These are phyloP conservation scores for Liriodendron chinense DNA, from an alignment of 164 flowering plant genomes.

Conservation along the genomic window DNA sequence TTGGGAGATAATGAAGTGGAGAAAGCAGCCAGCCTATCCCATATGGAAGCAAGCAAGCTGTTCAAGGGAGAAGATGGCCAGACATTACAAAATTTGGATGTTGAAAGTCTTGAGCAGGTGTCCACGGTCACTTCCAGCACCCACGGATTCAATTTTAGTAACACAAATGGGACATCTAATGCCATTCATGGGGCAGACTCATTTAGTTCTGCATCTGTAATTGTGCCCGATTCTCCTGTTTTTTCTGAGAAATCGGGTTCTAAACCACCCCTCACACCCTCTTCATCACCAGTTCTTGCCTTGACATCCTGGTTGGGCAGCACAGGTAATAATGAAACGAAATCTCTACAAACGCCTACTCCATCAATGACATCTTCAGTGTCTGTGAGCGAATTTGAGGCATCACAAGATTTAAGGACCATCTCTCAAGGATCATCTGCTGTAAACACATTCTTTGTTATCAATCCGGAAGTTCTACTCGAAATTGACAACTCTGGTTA, in stretches of 20 bases:
- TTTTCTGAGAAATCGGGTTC: constrained; percentile 70
- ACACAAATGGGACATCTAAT: constrained; percentile 28
- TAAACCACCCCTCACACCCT: constrained; percentile 39
- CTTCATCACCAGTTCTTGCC: constrained; percentile 65
- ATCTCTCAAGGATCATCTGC: constrained; percentile 46
- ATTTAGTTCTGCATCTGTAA: constrained; percentile 55
- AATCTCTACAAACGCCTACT: constrained; percentile 38
- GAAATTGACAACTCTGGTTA: constrained; percentile 87
- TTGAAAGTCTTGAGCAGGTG: constrained; percentile 43
- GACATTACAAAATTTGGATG: constrained; percentile 34
- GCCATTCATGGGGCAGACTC: constrained; percentile 46
- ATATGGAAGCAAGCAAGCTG: constrained; percentile 31
- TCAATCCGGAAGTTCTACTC: constrained; percentile 68
- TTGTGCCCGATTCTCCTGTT: constrained; percentile 59
- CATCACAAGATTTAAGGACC: constrained; percentile 53
- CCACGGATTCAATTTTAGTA: constrained; percentile 30
- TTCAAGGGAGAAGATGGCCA: constrained; percentile 26
- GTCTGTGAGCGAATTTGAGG: constrained; percentile 58
- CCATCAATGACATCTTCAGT: constrained; percentile 65
- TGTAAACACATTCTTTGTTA: constrained; percentile 45
- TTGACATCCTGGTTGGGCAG: constrained; percentile 75
- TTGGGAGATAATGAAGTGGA: constrained; percentile 32
- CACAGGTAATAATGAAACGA: constrained; percentile 42
- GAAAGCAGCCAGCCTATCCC: constrained; percentile 13
- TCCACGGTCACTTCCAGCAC: constrained; percentile 45